Conservation (phyloP, 2,329 filamentous ascomycete species). For the Bipolaris bicolor region DNA sequence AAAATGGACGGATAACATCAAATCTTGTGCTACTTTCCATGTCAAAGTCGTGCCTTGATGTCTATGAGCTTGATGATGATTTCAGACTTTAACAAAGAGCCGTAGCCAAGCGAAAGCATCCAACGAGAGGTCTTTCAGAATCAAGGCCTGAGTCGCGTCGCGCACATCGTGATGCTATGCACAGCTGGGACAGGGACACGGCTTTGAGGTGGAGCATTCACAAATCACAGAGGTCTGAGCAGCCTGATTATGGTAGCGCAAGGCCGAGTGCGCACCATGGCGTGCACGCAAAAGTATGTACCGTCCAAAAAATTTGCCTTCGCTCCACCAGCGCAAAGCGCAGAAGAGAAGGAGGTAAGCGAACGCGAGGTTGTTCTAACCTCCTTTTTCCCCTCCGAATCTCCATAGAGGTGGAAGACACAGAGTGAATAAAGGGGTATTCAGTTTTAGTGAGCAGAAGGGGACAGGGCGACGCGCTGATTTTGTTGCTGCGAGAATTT, state of each 20-base stretch:
- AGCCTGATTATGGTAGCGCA: neutral
- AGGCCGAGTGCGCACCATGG: neutral
- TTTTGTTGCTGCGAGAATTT: constrained; percentile 23
- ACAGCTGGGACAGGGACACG: neutral
- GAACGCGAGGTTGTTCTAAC: constrained; percentile 59
- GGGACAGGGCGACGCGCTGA: constrained; percentile 23
- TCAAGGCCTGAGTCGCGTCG: neutral
- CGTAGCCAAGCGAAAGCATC: neutral
- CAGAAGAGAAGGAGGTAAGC: constrained; percentile 65
- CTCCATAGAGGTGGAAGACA: constrained; percentile 62
- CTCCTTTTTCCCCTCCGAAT: constrained; percentile 73
- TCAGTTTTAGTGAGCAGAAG: constrained; percentile 48
- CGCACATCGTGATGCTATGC: neutral
- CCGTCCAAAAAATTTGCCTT: constrained; percentile 56
- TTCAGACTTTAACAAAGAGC: neutral
- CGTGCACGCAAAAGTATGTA: constrained; percentile 40
- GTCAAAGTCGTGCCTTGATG: neutral
- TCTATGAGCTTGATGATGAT: neutral
- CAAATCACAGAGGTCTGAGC: neutral
- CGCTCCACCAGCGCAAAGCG: constrained; percentile 47
- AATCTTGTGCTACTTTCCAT: neutral
- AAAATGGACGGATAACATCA: neutral
- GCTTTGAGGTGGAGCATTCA: no score
- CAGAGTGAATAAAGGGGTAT: constrained; percentile 69
- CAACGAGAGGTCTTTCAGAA: neutral